A percentile compares a stretch with the other conserved stretches of the same genome.
phyloP scores from a whole-genome alignment of 2,329 filamentous ascomycete genomes.

The Xylaria sp. region DNA sequence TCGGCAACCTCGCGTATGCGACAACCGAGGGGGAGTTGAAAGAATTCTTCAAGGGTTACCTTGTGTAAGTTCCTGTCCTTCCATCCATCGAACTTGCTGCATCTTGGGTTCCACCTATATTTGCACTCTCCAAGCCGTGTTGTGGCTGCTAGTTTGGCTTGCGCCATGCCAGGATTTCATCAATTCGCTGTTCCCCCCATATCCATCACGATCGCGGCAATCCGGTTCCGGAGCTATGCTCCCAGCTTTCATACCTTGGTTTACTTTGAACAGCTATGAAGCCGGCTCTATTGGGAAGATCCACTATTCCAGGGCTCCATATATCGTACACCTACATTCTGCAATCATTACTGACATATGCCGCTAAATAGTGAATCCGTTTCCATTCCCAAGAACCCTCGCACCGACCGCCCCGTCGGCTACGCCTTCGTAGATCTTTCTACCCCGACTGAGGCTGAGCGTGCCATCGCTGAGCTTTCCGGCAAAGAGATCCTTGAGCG shows the following conservation, averaged over 20 bases:
- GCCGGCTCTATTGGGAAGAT: not conserved
- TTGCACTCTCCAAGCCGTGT: slow-evolving; percentile 7
- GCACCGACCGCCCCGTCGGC: slow-evolving; percentile 96
- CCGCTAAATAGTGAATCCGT: slow-evolving; percentile 77
- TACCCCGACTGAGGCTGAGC: slow-evolving; percentile 90
- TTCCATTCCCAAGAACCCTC: slow-evolving; percentile 99
- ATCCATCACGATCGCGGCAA: not conserved
- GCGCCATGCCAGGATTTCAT: slow-evolving; percentile 8
- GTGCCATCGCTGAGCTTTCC: slow-evolving; percentile 92
- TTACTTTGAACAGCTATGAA: not conserved
- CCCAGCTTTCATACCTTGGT: not conserved
- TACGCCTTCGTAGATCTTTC: slow-evolving; percentile 99
- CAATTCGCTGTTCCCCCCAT: not conserved
- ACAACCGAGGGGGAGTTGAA: slow-evolving; percentile 99
- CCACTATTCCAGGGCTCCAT: not conserved
- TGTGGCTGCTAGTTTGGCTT: slow-evolving; percentile 7
- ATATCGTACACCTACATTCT: not conserved
- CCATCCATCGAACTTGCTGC: not conserved
- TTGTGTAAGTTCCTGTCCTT: slow-evolving; percentile 74
- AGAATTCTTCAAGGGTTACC: slow-evolving; percentile 99
- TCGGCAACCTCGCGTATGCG: slow-evolving; percentile 99
- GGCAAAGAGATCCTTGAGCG: slow-evolving; percentile 97
- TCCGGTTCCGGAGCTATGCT: not conserved
- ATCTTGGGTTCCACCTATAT: not conserved
- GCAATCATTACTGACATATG: slow-evolving; percentile 18